Conservation (phyloP, 305 asterid species). For the Caryopteris hybrid region DNA sequence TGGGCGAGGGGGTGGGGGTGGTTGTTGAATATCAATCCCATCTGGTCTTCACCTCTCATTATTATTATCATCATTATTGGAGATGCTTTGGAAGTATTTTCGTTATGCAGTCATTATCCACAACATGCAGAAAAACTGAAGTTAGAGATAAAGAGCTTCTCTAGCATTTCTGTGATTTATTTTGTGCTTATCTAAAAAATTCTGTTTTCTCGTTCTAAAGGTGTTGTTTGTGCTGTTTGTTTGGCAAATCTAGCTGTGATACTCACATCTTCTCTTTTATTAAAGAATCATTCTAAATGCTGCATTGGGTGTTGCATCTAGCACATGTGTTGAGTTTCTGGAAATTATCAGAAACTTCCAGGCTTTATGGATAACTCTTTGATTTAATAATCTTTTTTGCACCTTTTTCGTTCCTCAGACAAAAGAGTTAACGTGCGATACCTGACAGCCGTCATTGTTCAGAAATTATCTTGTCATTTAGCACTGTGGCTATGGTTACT, state of each 20-base stretch:
- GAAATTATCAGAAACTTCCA: neutral
- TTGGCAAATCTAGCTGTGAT: neutral
- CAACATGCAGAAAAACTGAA: neutral
- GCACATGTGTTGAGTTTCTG: neutral
- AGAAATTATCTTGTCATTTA: constrained; percentile 2
- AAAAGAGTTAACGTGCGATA: constrained; percentile 1
- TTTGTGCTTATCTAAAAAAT: neutral
- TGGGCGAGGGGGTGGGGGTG: no score
- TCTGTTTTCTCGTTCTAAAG: neutral
- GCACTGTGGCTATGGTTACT: constrained; percentile 27
- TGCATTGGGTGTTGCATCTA: neutral
- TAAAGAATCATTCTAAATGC: neutral
- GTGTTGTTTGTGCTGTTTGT: no score
- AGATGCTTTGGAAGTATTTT: neutral
- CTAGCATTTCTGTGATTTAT: neutral
- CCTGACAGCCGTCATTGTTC: neutral
- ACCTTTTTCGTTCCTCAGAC: constrained; percentile 8
- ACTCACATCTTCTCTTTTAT: neutral
- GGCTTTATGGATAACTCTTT: neutral
- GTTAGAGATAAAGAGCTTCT: neutral
- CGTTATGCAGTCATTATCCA: neutral
- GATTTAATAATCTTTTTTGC: neutral
- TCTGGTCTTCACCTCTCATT: no score
- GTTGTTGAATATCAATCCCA: no score
- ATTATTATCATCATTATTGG: no score